Percentiles rank a stretch among this genome's conserved stretches.
Evolutionary conservation across 108 stramenopile genomes (phyloP).

Genomic region (Fragilaria radians): DNA sequence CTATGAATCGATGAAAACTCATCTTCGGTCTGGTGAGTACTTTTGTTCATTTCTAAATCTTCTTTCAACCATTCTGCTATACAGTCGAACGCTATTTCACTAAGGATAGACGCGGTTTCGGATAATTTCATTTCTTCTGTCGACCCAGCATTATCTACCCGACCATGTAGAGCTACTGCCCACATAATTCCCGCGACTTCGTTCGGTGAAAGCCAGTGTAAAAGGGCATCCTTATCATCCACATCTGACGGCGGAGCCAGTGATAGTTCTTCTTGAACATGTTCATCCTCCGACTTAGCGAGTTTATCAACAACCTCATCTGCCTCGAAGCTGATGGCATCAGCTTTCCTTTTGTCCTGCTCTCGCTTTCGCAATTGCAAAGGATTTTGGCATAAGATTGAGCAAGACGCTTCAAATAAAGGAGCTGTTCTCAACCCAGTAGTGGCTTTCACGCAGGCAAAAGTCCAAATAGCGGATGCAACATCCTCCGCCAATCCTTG

Average conservation of each 20-base stretch:
- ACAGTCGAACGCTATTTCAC: constrained; percentile 39
- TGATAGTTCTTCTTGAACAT: not conserved
- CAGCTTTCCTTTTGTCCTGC: constrained; percentile 1
- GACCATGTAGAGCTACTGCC: constrained; percentile 44
- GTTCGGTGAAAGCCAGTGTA: constrained; percentile 45
- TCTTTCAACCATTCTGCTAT: constrained; percentile 23
- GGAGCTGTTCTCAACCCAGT: constrained; percentile 31
- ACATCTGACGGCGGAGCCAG: not conserved
- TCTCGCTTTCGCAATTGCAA: not conserved
- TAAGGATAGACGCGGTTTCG: constrained; percentile 23
- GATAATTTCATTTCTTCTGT: constrained; percentile 24
- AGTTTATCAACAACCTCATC: constrained; percentile 39
- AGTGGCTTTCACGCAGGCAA: constrained; percentile 37
- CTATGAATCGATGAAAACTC: not conserved
- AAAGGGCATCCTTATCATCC: constrained; percentile 11
- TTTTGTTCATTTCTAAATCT: constrained; percentile 8
- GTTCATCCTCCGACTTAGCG: constrained; percentile 23
- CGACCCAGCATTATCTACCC: constrained; percentile 4
- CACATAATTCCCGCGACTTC: constrained; percentile 44
- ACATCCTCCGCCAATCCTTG: constrained; percentile 47
- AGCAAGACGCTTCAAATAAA: constrained; percentile 40
- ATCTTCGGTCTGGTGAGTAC: not conserved
- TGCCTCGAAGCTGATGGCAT: constrained; percentile 10
- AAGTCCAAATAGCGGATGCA: constrained; percentile 42
- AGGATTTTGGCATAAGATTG: constrained; percentile 46